Evolutionary conservation across 352 stramenopile species (phyloP).

Genomic region (Globisporangium polare): DNA sequence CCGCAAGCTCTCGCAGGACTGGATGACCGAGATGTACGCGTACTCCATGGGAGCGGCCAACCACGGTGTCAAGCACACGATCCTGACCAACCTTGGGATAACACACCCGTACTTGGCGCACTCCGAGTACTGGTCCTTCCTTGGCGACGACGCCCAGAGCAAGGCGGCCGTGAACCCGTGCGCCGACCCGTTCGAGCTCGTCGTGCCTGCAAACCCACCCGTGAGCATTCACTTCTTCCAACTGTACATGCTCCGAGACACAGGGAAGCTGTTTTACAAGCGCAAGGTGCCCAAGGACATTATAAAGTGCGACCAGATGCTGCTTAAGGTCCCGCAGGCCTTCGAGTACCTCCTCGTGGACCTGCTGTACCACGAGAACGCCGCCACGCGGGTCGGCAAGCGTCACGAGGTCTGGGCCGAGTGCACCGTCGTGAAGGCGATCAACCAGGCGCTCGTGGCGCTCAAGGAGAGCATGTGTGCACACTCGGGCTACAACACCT

Average conservation of each 20-base stretch:
- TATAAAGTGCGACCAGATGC: conserved; percentile 15
- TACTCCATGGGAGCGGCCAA: conserved; percentile 46
- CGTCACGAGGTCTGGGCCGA: conserved; percentile 26
- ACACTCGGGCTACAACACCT: conserved; percentile 15
- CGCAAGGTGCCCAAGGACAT: conserved; percentile 19
- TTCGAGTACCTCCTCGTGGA: conserved; percentile 18
- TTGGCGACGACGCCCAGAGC: conserved; percentile 15
- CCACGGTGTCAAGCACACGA: conserved; percentile 50
- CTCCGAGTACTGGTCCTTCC: conserved; percentile 43
- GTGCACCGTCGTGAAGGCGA: conserved; percentile 23
- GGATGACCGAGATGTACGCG: conserved; percentile 62
- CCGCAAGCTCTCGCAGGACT: conserved; percentile 30
- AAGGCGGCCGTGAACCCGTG: conserved; percentile 32
- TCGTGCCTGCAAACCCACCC: conserved; percentile 32
- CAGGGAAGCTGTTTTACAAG: conserved; percentile 25
- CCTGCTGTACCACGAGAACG: conserved; percentile 7
- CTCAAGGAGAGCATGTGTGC: conserved; percentile 16
- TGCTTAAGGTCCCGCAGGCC: conserved; percentile 16
- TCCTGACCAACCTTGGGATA: conserved; percentile 34
- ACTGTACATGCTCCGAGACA: conserved; percentile 14
- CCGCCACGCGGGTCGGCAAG: conserved; percentile 5
- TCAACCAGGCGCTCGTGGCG: conserved; percentile 21
- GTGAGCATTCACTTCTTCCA: conserved; percentile 53
- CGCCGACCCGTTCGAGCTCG: conserved; percentile 25
- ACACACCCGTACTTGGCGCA: conserved; percentile 34